Evolutionary conservation across 345 rosid species (phyloP), one percentile per base, ranked within the genome.

Genomic region (Sonneratia alba): DNA sequence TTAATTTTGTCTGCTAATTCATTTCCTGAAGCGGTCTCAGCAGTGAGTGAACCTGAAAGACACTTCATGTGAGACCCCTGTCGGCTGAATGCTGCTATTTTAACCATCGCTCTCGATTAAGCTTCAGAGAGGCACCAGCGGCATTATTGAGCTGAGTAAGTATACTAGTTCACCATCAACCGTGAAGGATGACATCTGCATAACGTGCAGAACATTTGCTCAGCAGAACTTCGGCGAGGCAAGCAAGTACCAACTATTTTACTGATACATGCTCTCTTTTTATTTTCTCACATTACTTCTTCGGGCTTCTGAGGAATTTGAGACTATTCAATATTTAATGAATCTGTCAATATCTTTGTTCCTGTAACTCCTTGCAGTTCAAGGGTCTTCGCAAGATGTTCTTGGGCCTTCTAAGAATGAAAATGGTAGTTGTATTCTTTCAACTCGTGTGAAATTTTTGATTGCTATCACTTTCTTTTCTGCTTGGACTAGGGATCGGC

Each of bases 61-160:
- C 51, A 8, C 51, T 47, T 47, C 51, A 40, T 13, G 14, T 2
- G 9, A 47, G 51, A 47, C 14, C 13, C 15, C 15, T 13, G 51
- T 47, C 13, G 15, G 15, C 51, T 9, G 34, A 57, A 57, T 10
- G 7, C 63, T 56, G 62, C 62, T 22, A 8, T 2, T 57, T 10
- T 57, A 22, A 32, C 34, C 32, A 6, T 13, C 6, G 63, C 63
- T n/a, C 27, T 22, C 63, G 13, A 7, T 37, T 37, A 64, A 79
- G 69, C 43, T 36, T 24, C 43, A 37, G 4, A 27, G 64, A 45
- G 66, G 67, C 42, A 43, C 69, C 45, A 36, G 70, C 49, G 69
- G 70, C 74, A 42, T 4, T 45, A 27, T 61, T 64, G 57, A n/a
- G 45, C 49, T 45, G 40, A 61, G 36, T n/a, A 38, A 61, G 36